Evolutionary conservation across 192 early-diverging fungal species (phyloP).

Genomic region (Allomyces javanicus): DNA sequence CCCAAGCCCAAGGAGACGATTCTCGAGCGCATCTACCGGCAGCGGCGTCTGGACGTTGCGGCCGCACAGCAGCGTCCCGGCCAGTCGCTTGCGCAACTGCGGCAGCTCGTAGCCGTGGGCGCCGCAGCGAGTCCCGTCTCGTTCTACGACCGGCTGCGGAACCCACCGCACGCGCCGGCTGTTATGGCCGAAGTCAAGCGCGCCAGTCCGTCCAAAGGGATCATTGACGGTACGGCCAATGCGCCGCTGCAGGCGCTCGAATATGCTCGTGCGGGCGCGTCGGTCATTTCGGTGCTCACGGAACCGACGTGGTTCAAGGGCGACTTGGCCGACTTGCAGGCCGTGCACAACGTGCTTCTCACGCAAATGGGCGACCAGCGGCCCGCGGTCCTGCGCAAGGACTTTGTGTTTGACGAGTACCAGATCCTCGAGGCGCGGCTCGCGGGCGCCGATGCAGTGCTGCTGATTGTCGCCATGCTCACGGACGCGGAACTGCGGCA

Average conservation of each 20-base stretch:
- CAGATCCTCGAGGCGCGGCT: constrained; percentile 92
- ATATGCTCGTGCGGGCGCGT: constrained; percentile 78
- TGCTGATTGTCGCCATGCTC: constrained; percentile 93
- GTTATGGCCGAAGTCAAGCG: constrained; percentile 97
- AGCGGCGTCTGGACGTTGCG: constrained; percentile 61
- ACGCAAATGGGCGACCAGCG: constrained; percentile 28
- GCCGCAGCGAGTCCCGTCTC: constrained; percentile 58
- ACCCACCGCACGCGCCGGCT: constrained; percentile 34
- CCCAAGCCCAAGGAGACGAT: constrained; percentile 23
- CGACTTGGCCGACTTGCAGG: constrained; percentile 68
- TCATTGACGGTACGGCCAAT: constrained; percentile 62
- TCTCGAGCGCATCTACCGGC: constrained; percentile 58
- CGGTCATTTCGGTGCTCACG: constrained; percentile 90
- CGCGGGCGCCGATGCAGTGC: constrained; percentile 82
- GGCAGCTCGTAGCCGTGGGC: constrained; percentile 43
- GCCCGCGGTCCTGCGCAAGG: constrained; percentile 89
- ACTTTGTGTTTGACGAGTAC: constrained; percentile 90
- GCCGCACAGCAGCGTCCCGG: constrained; percentile 53
- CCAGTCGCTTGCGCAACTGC: constrained; percentile 39
- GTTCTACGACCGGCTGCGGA: constrained; percentile 48
- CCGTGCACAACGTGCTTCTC: constrained; percentile 55
- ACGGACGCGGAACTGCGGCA: constrained; percentile 37
- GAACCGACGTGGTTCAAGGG: constrained; percentile 99
- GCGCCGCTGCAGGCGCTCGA: constrained; percentile 67
- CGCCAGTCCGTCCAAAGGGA: constrained; percentile 87